Evolutionary conservation across 2,329 filamentous ascomycete species (phyloP).

Genomic region (Alternaria atra): DNA sequence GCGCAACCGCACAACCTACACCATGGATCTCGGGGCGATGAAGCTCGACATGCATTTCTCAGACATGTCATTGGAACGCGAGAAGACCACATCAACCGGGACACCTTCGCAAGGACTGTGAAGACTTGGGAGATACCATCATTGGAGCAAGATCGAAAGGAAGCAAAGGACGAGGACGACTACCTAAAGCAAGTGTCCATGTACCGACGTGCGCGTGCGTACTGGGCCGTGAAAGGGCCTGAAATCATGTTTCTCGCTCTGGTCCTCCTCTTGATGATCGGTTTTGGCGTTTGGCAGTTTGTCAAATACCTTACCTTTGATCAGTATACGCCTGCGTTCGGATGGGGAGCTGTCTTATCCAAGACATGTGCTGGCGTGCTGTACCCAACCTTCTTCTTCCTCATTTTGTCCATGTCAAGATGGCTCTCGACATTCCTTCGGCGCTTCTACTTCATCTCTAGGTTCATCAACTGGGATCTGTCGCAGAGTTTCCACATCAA

Average conservation of each 20-base stretch:
- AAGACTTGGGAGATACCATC: slow-evolving; percentile 60
- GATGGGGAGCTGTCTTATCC: slow-evolving; percentile 65
- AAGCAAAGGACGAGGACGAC: slow-evolving; percentile 58
- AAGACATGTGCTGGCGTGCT: slow-evolving; percentile 65
- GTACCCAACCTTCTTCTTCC: slow-evolving; percentile 67
- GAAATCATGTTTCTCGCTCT: slow-evolving; percentile 61
- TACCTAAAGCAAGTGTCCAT: slow-evolving; percentile 58
- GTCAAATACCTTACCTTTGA: slow-evolving; percentile 61
- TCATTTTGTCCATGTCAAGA: slow-evolving; percentile 66
- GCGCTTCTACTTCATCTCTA: slow-evolving; percentile 61
- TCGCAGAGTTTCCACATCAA: slow-evolving; percentile 65
- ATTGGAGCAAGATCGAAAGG: slow-evolving; percentile 58
- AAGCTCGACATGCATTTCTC: slow-evolving; percentile 62
- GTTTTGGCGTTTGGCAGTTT: slow-evolving; percentile 65
- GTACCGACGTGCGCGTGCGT: slow-evolving; percentile 60
- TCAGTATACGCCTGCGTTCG: slow-evolving; percentile 60
- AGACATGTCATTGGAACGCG: slow-evolving; percentile 59
- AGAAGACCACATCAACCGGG: slow-evolving; percentile 55
- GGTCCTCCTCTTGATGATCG: slow-evolving; percentile 60
- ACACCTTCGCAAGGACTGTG: slow-evolving; percentile 58
- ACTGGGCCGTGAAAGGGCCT: slow-evolving; percentile 65
- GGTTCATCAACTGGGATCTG: slow-evolving; percentile 67
- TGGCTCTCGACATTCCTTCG: slow-evolving; percentile 64
- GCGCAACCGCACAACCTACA: slow-evolving; percentile 58
- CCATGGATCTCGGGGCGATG: slow-evolving; percentile 48